Evolutionary conservation across 108 stramenopile species (phyloP).

Genomic region (Schizochytrium sp.): DNA sequence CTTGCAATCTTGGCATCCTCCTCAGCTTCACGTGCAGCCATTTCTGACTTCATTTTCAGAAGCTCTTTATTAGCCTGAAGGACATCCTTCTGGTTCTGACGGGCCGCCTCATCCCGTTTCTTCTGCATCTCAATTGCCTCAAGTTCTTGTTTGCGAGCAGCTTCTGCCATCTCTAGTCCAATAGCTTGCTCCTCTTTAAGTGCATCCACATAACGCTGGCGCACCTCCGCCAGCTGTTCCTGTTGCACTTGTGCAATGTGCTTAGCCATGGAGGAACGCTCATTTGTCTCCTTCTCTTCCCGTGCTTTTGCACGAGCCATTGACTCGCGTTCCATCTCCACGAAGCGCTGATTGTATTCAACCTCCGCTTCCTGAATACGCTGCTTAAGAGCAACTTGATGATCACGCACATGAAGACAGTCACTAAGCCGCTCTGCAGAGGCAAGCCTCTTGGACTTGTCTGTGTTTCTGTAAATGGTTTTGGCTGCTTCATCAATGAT

Average conservation of each 20-base stretch:
- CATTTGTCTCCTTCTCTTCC: neutral
- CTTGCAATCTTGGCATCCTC: conserved; percentile 53
- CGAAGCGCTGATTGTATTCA: conserved; percentile 14
- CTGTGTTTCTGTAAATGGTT: conserved; percentile 41
- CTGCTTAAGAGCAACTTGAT: conserved; percentile 36
- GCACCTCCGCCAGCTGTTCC: conserved; percentile 43
- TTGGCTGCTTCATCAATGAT: conserved; percentile 34
- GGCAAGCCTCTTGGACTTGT: conserved; percentile 53
- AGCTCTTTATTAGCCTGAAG: conserved; percentile 35
- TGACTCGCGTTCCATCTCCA: conserved; percentile 45
- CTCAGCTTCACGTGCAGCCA: conserved; percentile 7
- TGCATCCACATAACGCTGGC: neutral
- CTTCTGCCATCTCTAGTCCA: conserved; percentile 11
- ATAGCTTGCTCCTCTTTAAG: conserved; percentile 20
- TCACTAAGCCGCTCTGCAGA: conserved; percentile 51
- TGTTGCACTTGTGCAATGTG: conserved; percentile 38
- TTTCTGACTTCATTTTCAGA: neutral
- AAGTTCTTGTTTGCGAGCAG: neutral
- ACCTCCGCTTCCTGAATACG: conserved; percentile 1
- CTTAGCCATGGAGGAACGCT: neutral
- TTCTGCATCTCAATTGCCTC: conserved; percentile 26
- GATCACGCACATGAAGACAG: conserved; percentile 56
- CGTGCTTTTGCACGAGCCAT: neutral
- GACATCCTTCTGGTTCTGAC: neutral
- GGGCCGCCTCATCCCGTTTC: neutral